phyloP scores from a whole-genome alignment of 768 basidiomycete species.

The Tubosaeta brunneosetosa region DNA sequence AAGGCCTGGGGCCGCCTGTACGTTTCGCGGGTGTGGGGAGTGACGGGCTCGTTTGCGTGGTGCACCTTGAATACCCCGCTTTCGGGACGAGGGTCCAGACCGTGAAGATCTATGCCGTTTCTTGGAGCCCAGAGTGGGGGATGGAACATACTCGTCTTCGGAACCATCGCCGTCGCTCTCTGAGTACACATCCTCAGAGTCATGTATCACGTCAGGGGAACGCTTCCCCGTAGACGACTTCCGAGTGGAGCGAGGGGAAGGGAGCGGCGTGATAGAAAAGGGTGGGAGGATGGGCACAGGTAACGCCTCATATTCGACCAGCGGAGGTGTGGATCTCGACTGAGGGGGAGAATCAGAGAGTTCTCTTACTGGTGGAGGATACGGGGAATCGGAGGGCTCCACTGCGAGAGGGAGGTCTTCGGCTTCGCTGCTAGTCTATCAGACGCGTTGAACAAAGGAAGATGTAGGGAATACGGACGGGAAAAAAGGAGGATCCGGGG shows the following conservation, averaged over 20 bases:
- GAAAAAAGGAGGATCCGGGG: conserved; percentile 16
- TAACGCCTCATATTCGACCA: neutral
- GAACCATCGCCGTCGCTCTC: conserved; percentile 37
- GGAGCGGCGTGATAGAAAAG: conserved; percentile 3
- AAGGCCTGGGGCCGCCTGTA: conserved; percentile 33
- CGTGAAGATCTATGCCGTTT: conserved; percentile 31
- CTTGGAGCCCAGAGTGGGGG: conserved; percentile 28
- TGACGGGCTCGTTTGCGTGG: conserved; percentile 27
- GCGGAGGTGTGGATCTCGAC: conserved; percentile 1
- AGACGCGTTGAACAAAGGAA: conserved; percentile 8
- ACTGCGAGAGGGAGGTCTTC: conserved; percentile 1
- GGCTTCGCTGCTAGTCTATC: conserved; percentile 18
- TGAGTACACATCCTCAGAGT: conserved; percentile 29
- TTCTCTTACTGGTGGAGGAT: conserved; percentile 8
- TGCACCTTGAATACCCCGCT: conserved; percentile 1
- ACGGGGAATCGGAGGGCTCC: conserved; percentile 11
- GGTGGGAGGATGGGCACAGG: neutral
- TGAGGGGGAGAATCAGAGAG: conserved; percentile 1
- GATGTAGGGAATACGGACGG: conserved; percentile 16
- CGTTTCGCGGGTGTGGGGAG: conserved; percentile 43
- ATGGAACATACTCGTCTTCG: conserved; percentile 46
- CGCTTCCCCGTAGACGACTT: conserved; percentile 1
- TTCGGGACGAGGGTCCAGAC: conserved; percentile 2
- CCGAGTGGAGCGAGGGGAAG: conserved; percentile 14
- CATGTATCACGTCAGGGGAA: neutral